Evolutionary conservation across 73 alveolate genomes (phyloP).

Genomic region (Paramecium sexaurelia): DNA sequence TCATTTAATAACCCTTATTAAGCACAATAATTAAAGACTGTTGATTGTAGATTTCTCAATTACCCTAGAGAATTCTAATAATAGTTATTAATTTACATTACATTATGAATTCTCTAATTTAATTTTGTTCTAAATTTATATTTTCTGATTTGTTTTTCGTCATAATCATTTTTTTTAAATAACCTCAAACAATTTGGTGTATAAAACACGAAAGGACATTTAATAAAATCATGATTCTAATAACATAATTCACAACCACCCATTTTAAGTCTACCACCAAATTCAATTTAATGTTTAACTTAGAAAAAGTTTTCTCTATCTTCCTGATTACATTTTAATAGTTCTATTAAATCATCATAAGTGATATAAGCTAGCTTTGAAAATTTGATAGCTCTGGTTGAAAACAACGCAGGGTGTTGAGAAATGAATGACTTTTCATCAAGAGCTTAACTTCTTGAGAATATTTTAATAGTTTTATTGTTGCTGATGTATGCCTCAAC

Average conservation of each 20-base stretch:
- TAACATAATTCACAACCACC: conserved; percentile 49
- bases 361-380: conserved; percentile 38
- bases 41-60: neutral
- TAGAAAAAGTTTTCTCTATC: conserved; percentile 35
- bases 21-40: neutral
- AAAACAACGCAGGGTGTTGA: neutral
- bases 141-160: neutral
- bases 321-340: neutral
- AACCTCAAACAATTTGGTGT: neutral
- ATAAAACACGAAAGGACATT: conserved; percentile 51
- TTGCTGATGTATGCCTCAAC: conserved; percentile 28
- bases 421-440: conserved; percentile 41
- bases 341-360: conserved; percentile 25
- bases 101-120: neutral
- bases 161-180: neutral
- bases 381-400: conserved; percentile 20
- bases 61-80: neutral
- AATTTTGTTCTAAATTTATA: neutral
- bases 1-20: neutral
- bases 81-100: neutral
- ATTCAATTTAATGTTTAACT: conserved; percentile 27
- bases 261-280: conserved; percentile 30
- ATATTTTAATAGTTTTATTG: neutral
- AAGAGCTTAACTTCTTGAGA: neutral
- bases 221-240: conserved; percentile 37